Evolutionary conservation across 2,329 filamentous ascomycete species (phyloP).

Genomic region (Fusarium ambrosium): DNA sequence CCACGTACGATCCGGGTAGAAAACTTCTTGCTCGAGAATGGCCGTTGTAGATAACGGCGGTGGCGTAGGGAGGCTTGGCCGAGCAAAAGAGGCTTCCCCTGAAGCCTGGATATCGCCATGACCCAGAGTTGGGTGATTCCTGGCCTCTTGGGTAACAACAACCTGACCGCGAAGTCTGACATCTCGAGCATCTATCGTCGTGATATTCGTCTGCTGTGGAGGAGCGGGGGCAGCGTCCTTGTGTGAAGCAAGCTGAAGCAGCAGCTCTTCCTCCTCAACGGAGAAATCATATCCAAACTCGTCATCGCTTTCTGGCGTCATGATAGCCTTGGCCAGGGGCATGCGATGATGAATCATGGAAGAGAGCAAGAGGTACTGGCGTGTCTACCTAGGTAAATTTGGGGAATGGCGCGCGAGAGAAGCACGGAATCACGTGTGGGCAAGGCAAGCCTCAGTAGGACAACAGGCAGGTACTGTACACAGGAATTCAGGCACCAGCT

Average conservation of each 20-base stretch:
- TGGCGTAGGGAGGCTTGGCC: constrained; percentile 20
- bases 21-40: constrained; percentile 48
- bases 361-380: constrained; percentile 13
- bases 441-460: too few relatives aligned
- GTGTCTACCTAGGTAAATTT: constrained; percentile 1
- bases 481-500: constrained; percentile 1
- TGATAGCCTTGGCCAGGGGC: constrained; percentile 20
- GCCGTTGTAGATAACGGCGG: constrained; percentile 27
- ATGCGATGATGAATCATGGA: constrained; percentile 40
- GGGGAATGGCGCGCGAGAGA: constrained; percentile 32
- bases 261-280: constrained; percentile 59
- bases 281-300: constrained; percentile 64
- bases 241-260: constrained; percentile 53
- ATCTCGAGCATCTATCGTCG: constrained; percentile 42
- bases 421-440: constrained; percentile 43
- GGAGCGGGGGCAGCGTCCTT: constrained; percentile 11
- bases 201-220: constrained; percentile 20
- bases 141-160: constrained; percentile 9
- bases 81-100: neutral
- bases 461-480: neutral
- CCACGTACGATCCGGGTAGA: constrained; percentile 68
- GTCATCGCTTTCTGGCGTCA: constrained; percentile 53
- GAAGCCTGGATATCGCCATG: constrained; percentile 13
- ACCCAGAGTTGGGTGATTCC: neutral
- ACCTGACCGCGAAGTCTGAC: constrained; percentile 17